phyloP scores from a whole-genome alignment of 2,329 filamentous ascomycete species.

The Lasiodiplodia sp. region DNA sequence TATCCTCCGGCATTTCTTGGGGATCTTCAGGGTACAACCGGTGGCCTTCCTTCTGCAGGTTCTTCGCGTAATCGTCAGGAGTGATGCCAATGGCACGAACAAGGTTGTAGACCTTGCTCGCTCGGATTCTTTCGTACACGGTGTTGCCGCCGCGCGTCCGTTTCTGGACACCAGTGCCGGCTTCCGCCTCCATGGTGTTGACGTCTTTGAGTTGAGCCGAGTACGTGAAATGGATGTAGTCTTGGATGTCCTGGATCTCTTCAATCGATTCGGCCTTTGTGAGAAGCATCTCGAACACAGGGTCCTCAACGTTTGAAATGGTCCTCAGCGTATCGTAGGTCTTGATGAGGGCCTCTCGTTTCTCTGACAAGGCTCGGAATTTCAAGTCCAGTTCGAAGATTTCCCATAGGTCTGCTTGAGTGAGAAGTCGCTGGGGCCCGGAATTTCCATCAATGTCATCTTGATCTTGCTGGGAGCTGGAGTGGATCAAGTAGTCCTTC shows the following conservation, averaged over 20 bases:
- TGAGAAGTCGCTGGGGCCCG: conserved; percentile 83
- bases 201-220: conserved; percentile 83
- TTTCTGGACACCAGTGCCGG: conserved; percentile 70
- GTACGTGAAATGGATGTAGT: conserved; percentile 96
- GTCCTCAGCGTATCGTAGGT: conserved; percentile 76
- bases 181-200: conserved; percentile 66
- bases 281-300: conserved; percentile 83
- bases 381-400: conserved; percentile 95
- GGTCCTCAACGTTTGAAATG: conserved; percentile 66
- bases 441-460: conserved; percentile 75
- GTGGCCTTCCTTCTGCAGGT: conserved; percentile 78
- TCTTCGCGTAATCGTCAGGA: conserved; percentile 86
- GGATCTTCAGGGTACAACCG: conserved; percentile 87
- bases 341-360: conserved; percentile 83
- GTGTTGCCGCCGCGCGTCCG: conserved; percentile 84
- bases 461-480: conserved; percentile 68
- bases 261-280: conserved; percentile 83
- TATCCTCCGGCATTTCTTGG: conserved; percentile 77
- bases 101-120: conserved; percentile 78
- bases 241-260: conserved; percentile 94
- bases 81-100: conserved; percentile 91
- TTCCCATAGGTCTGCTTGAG: conserved; percentile 92
- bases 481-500: conserved; percentile 96
- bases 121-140: conserved; percentile 83
- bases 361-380: conserved; percentile 90